Conservation (phyloP, 805 yeast genomes). For the Alloascoidea africana region DNA sequence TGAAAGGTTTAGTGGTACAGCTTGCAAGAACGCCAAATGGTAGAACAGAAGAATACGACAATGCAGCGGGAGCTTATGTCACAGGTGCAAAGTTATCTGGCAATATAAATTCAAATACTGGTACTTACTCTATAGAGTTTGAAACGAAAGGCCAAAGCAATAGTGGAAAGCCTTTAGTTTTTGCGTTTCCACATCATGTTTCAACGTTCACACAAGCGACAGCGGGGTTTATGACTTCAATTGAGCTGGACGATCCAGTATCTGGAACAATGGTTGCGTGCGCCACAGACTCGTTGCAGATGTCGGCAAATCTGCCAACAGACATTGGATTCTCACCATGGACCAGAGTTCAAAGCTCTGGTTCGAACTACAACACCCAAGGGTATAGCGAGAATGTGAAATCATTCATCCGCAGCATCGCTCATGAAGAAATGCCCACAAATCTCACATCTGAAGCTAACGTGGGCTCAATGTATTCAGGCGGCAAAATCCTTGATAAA, state of each 20-base stretch:
- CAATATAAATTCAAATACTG: conserved; percentile 11
- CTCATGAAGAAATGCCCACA: conserved; percentile 40
- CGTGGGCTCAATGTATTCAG: conserved; percentile 75
- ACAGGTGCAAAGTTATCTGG: conserved; percentile 30
- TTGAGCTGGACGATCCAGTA: conserved; percentile 32
- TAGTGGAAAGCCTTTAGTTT: conserved; percentile 30
- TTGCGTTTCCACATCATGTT: conserved; percentile 58
- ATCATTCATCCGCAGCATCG: conserved; percentile 30
- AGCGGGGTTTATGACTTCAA: conserved; percentile 16
- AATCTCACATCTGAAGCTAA: conserved; percentile 35
- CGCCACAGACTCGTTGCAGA: not conserved
- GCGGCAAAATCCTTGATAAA: conserved; percentile 82
- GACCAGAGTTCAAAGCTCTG: conserved; percentile 27
- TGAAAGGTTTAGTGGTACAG: conserved; percentile 41
- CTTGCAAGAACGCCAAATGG: conserved; percentile 31
- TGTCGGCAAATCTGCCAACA: conserved; percentile 20
- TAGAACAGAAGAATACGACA: conserved; percentile 28
- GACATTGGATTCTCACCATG: conserved; percentile 37
- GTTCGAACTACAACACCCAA: conserved; percentile 21
- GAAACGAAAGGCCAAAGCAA: conserved; percentile 28
- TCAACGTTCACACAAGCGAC: conserved; percentile 23
- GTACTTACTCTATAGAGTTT: conserved; percentile 28
- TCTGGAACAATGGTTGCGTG: conserved; percentile 16
- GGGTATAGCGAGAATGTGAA: conserved; percentile 22
- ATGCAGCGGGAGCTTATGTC: conserved; percentile 49